Evolutionary conservation across 352 stramenopile genomes (phyloP), one percentile per base, ranked within the genome.

Genomic region (Pythium insidiosum): DNA sequence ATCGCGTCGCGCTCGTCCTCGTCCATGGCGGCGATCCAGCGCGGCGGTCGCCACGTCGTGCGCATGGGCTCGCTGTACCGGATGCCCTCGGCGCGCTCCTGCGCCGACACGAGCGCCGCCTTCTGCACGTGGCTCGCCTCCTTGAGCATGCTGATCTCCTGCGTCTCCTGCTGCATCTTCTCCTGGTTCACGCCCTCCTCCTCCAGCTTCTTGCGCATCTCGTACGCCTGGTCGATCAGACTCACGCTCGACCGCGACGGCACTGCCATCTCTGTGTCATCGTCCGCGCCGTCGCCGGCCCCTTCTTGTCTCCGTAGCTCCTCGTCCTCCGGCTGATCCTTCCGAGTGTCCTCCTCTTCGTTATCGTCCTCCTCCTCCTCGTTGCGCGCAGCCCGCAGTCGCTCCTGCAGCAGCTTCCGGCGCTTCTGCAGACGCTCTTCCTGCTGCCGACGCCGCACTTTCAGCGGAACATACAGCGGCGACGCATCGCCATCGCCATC

Each of bases 101-200:
- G 79, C 2, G 85, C 90, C 13, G 88, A 96, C 54, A 97, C 88
- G 11, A 98, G 76, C 49, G 94, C 93, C 46, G 88, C 96, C 40
- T 97, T 98, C 63, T 98, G 92, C 21, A 98, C 93, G 54, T 98
- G 90, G 19, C 72, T 93, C 9, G 93, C 92, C 61, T 98, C 92
- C 49, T 95, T 95, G 31, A 98, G 79, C 65, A 98, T 97, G 13
- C 77, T 86, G 43, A 93, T 66, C 56, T 98, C 94, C 48, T 88
- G 70, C 20, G 78, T 74, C 37, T 89, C 74, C 58, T 93, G 81
- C 50, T 90, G 65, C 15, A 72, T 60, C 50, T 87, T 81, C 38
- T 82, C 66, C 50, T 86, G 70, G 52, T 94, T 88, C 56, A 93
- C 69, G 19, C 79, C 79, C 19, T 71, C 65, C 19, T 77, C 66